Base-by-base conservation (phyloP, 2,329 filamentous ascomycete species). In the Penicillium sp. region DNA sequence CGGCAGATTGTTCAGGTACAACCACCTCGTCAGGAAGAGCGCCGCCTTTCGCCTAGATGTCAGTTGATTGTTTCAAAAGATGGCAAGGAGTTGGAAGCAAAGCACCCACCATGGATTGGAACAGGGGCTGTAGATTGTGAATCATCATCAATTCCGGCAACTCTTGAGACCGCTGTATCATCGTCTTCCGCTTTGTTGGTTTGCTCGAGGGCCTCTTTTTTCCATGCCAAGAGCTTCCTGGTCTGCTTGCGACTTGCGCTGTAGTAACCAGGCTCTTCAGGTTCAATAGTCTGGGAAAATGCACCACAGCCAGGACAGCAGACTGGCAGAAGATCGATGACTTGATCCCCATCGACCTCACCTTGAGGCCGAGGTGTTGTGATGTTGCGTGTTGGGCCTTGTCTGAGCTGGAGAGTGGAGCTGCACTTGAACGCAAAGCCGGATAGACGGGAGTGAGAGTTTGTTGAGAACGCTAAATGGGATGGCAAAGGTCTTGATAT, bases 271-370 rank as follows among this genome's bases (percentile, higher is more conserved):
- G 81, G 75, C 54, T 78, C 73, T 1, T 74, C 67, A 33, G 74
- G 68, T 40, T 79, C 74, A 42, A 79, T 62, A 4, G 75, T 77
- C 62, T 84, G 81, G 32, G 78, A 73, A 33, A 77, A 75, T 27
- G 81, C 82, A 46, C 82, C 82, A 55, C 82, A 85, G 56, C 82
- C 82, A 28, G 82, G 81, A 61, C 82, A 84, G 25, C 75, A 73
- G 5, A 73, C 47, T 0, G 79, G 79, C 9, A 83, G 61, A 5
- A 50, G 33, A 13, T 61, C 53, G 5, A 52, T 49, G n/a, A 55
- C 8, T 2, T 50, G 38, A 4, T 56, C 52, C n/a, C 43, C 5
- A 5, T 29, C 12, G n/a, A 53, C 29, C 29, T 57, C 48, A 24
- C 48, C 39, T 37, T 6, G 33, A 34, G 46, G 43, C 6, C 49